Base-by-base conservation (phyloP, 768 basidiomycete species). In the Lentinus tigrinus region DNA sequence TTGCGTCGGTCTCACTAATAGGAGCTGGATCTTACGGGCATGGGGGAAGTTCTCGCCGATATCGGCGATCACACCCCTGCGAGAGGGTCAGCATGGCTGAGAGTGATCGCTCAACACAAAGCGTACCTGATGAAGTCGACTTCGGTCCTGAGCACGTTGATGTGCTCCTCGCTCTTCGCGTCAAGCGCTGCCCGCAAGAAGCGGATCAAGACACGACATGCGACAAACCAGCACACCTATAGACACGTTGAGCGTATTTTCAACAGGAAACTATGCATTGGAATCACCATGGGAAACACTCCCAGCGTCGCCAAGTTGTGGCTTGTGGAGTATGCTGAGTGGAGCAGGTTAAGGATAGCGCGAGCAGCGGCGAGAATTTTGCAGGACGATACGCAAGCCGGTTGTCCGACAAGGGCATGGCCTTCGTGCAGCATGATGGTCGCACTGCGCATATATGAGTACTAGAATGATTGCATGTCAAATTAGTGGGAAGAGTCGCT, bases 341-440 rank as follows among this genome's bases (percentile, higher is more conserved):
- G 87, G 37, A 89, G 80, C 16, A 88, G 73, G 62, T 90, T 85
- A 42, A 91, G 73, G 39, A 88, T 83, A 1, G 81, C 78, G 47
- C 89, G 80, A 2, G 88, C 82, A 24, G 89, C 83, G 0, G 79
- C 80, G 8, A 91, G 73, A 28, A 91, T 85, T 65, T 83, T 87
- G 63, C 84, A 77, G 14, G 88, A 85, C 40, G 88, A 90, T 40
- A 84, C 77, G 63, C 89, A 91, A 36, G 82, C 81, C 17, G 78
- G 77, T 46, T 71, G 74, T 24, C 77, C 75, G 47, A 87, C 75
- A 57, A 83, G 80, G 17, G 89, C 88, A 65, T 90, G 88, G 3
- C 88, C 87, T 61, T 92, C 90, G 63, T 91, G 90, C 40, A 92
- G 72, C 19, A 90, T 74, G 51, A 92, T 86, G 14, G 74, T 82